phyloP scores from a whole-genome alignment of 1,284 basidiomycete species.

The Thelephora terrestris region DNA sequence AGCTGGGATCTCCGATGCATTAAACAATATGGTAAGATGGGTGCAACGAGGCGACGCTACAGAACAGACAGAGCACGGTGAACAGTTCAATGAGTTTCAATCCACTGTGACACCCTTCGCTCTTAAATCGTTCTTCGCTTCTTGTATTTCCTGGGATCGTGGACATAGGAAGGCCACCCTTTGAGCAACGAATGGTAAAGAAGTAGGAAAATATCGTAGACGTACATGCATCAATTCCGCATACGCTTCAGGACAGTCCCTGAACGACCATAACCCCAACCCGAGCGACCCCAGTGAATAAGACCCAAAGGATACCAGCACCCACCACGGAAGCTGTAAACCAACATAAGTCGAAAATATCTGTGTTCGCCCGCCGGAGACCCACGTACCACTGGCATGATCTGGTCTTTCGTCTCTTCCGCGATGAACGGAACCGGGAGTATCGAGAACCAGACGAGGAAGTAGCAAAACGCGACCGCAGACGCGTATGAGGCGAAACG shows the following conservation, averaged over 20 bases:
- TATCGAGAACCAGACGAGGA: conserved; percentile 28
- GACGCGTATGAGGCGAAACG: conserved; percentile 27
- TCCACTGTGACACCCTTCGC: conserved; percentile 40
- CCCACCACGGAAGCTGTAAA: conserved; percentile 40
- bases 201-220: background rate
- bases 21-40: too few species aligned
- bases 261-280: conserved; percentile 36
- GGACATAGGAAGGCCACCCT: background rate
- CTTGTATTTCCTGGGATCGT: conserved; percentile 29
- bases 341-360: background rate
- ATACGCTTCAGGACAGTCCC: conserved; percentile 44
- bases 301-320: conserved; percentile 38
- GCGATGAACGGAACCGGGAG: conserved; percentile 32
- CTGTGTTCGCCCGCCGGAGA: background rate
- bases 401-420: conserved; percentile 21
- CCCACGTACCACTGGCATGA: conserved; percentile 34
- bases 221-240: conserved; percentile 33
- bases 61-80: too few species aligned
- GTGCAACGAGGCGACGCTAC: too few species aligned
- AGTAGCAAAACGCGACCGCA: conserved; percentile 27
- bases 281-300: conserved; percentile 40
- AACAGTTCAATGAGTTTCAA: conserved; percentile 11
- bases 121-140: conserved; percentile 40
- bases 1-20: background rate
- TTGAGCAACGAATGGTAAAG: background rate